A percentile compares a stretch with the other conserved stretches of the same genome.
phyloP scores from a whole-genome alignment of 306 rosid genomes.

The Oxytropis ochrocephala region DNA sequence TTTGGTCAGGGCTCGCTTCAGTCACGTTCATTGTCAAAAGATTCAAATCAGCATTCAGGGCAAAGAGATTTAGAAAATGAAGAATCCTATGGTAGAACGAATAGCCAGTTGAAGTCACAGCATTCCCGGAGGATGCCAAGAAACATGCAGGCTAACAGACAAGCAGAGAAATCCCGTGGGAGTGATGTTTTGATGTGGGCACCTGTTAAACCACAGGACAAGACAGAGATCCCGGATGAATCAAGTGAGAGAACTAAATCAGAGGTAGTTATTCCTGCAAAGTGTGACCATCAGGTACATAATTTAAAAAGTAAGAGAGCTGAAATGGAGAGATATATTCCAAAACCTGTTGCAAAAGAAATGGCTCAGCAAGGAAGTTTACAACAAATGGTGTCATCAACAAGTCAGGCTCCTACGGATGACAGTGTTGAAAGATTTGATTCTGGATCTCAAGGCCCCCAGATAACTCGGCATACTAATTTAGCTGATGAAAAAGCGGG shows the following conservation, averaged over 20 bases:
- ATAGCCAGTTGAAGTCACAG: constrained; percentile 70
- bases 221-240: constrained; percentile 50
- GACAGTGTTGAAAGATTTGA: constrained; percentile 37
- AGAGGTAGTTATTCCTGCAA: constrained; percentile 40
- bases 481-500: constrained; percentile 37
- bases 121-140: constrained; percentile 64
- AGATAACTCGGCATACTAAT: constrained; percentile 32
- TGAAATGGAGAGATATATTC: constrained; percentile 91
- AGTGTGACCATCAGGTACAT: constrained; percentile 60
- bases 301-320: constrained; percentile 78
- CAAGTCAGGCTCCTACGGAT: constrained; percentile 36
- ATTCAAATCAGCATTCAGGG: constrained; percentile 40
- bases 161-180: constrained; percentile 58
- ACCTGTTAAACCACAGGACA: constrained; percentile 71
- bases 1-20: constrained; percentile 44
- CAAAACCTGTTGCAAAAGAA: constrained; percentile 97
- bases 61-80: constrained; percentile 43
- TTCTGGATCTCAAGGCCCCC: constrained; percentile 38
- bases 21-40: constrained; percentile 31
- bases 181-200: constrained; percentile 76
- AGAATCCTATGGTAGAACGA: constrained; percentile 53
- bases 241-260: constrained; percentile 36
- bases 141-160: constrained; percentile 53
- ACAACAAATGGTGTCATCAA: constrained; percentile 38
- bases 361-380: constrained; percentile 78